phyloP scores from a whole-genome alignment of 352 stramenopile species.

The Globisporangium solare region DNA sequence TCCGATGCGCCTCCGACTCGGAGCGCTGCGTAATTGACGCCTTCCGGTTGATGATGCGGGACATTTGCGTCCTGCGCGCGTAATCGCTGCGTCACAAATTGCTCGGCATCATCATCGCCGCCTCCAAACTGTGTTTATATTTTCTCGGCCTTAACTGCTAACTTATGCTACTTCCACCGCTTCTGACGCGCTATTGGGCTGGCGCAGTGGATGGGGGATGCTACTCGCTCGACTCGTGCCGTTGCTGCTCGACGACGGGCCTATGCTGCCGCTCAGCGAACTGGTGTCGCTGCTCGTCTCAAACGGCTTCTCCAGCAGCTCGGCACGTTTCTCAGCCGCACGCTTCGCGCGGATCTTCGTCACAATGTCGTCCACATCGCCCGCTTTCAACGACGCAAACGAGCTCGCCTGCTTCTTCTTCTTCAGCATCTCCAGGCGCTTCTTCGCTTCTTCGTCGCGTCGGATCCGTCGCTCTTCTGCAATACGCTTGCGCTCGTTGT shows the following conservation, averaged over 20 bases:
- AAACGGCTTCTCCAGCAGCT: slow-evolving; percentile 38
- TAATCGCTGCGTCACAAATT: too few relatives aligned
- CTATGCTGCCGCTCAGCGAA: slow-evolving; percentile 3
- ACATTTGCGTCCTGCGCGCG: too few relatives aligned
- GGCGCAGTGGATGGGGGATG: not conserved
- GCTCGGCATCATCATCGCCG: too few relatives aligned
- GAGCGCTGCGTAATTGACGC: too few relatives aligned
- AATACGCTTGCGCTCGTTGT: slow-evolving; percentile 84
- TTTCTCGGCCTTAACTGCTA: slow-evolving; percentile 9
- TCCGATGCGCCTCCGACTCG: too few relatives aligned
- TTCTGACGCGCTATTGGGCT: slow-evolving; percentile 6
- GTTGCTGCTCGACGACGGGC: slow-evolving; percentile 1
- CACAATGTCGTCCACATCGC: slow-evolving; percentile 80
- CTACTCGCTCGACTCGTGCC: not conserved
- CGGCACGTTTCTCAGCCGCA: slow-evolving; percentile 65
- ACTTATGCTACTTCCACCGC: slow-evolving; percentile 17
- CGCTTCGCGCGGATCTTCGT: slow-evolving; percentile 80
- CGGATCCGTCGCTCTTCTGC: slow-evolving; percentile 71
- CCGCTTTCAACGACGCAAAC: slow-evolving; percentile 69
- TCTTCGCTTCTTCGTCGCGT: slow-evolving; percentile 74
- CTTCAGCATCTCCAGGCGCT: slow-evolving; percentile 75
- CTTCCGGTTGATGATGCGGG: too few relatives aligned
- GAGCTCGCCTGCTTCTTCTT: slow-evolving; percentile 71
- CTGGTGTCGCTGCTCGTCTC: slow-evolving; percentile 2
- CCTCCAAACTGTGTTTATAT: too few relatives aligned